phyloP scores from a whole-genome alignment of 306 rosid genomes.

The Cicer judaicum region DNA sequence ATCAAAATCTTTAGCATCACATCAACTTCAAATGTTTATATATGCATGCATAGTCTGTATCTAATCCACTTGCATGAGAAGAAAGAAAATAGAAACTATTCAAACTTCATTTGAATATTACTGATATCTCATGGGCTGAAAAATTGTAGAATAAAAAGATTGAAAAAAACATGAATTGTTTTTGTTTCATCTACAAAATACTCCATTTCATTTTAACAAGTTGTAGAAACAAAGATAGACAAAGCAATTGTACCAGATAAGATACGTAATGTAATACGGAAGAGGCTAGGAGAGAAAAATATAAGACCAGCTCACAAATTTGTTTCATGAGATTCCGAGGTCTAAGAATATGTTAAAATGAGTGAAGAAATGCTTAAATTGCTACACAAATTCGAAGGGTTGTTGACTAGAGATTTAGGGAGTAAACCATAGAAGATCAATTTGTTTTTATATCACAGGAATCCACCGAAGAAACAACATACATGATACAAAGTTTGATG shows the following conservation, averaged over 20 bases:
- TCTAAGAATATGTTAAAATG: neutral
- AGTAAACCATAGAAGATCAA: neutral
- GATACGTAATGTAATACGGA: neutral
- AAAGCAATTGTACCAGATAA: neutral
- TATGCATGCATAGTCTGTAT: neutral
- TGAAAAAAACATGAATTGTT: neutral
- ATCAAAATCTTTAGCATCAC: slow-evolving; percentile 21
- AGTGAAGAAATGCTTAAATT: neutral
- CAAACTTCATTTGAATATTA: slow-evolving; percentile 20
- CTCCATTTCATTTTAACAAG: slow-evolving; percentile 5
- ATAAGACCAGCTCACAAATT: neutral
- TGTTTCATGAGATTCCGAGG: neutral
- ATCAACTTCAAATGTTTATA: slow-evolving; percentile 26
- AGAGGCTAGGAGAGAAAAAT: neutral
- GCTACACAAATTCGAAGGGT: neutral
- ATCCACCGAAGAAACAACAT: neutral
- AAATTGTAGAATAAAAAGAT: neutral
- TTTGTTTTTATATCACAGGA: neutral
- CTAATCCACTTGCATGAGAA: neutral
- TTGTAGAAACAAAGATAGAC: slow-evolving; percentile 5
- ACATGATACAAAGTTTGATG: neutral
- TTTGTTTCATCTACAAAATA: neutral
- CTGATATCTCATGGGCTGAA: slow-evolving; percentile 10
- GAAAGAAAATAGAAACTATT: slow-evolving; percentile 15
- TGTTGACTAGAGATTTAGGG: neutral